Evolutionary conservation across 1,284 basidiomycete genomes (phyloP), one percentile per base, ranked within the genome.

Genomic region (Phellinidium pouzarii): DNA sequence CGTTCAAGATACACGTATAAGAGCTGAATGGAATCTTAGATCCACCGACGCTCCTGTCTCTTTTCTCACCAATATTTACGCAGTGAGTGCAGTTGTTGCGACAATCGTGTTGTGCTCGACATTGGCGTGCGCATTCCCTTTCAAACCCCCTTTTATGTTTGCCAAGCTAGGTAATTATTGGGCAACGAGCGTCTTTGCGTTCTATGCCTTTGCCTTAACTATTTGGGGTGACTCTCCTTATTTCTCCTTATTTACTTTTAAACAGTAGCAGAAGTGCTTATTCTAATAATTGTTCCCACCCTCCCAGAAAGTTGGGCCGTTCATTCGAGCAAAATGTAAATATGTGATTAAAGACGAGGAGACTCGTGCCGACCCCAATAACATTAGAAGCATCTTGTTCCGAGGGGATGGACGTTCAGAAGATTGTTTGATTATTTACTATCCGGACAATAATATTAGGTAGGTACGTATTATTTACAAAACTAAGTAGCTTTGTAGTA

Each of bases 41-140:
- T 84, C 84, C 1, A 72, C 73, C n/a, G 64, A 68, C 34, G 77
- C 79, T 0, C 67, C 69, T 0, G 68, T 84, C 0, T 82, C 77
- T 55, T 76, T 77, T 82, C 54, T 75, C 79, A 0, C 79, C 82
- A 9, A 75, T 84, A 68, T 81, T 25, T 80, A 80, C 59, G 82
- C 80, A 53, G 84, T 84, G 0, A 79, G 77, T 52, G 83, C 83
- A 2, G 72, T 86, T 29, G 84, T 86, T 0, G 78, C 84, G 29
- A 84, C 83, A 20, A 79, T 87, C 23, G 78, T 91, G 23, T 64
- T 84, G 36, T 78, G 87, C 38, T 82, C 79, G 2, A 65, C 77
- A 2, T 75, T 83, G 49, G 87, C 82, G 3, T 80, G 79, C 1
- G 70, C 77, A 2, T 85, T 85, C 66, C 82, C 82, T 8, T 66